These are phyloP conservation scores for Ceratobasidium sp. DNA, from an alignment of 1,284 basidiomycete species.

Conservation along the genomic window DNA sequence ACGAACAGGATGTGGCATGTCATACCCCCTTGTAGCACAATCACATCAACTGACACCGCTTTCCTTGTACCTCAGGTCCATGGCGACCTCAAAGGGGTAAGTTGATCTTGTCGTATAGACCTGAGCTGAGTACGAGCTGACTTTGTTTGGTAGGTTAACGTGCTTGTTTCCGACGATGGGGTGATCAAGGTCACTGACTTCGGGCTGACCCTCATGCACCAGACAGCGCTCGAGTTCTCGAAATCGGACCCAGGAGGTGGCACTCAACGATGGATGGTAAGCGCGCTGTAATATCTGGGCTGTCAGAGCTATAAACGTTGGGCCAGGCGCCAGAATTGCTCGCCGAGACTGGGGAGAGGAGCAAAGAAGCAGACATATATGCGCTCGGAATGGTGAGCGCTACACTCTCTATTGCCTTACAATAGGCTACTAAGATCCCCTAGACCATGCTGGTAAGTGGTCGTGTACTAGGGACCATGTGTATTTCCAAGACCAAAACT, in stretches of 20 bases:
- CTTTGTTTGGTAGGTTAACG: background rate
- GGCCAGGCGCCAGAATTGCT: background rate
- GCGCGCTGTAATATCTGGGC: no score
- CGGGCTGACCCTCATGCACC: background rate
- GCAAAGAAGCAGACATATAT: background rate
- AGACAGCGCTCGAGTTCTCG: background rate
- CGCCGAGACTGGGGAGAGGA: background rate
- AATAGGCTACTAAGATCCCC: background rate
- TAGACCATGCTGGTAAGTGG: background rate
- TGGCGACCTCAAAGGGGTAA: no score
- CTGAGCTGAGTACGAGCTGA: background rate
- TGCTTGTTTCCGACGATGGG: background rate
- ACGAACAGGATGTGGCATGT: background rate
- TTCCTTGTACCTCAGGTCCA: background rate
- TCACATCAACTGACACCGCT: background rate
- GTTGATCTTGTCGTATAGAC: background rate
- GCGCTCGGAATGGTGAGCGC: background rate
- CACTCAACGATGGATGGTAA: slow-evolving; percentile 24
- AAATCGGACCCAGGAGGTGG: no score
- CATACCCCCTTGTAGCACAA: background rate
- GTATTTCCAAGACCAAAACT: background rate
- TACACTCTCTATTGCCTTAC: background rate
- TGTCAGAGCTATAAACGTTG: background rate
- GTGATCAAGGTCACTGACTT: background rate
- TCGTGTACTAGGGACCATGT: background rate